Evolutionary conservation across 345 rosid genomes (phyloP).

Genomic region (Euphorbia tirucalli): DNA sequence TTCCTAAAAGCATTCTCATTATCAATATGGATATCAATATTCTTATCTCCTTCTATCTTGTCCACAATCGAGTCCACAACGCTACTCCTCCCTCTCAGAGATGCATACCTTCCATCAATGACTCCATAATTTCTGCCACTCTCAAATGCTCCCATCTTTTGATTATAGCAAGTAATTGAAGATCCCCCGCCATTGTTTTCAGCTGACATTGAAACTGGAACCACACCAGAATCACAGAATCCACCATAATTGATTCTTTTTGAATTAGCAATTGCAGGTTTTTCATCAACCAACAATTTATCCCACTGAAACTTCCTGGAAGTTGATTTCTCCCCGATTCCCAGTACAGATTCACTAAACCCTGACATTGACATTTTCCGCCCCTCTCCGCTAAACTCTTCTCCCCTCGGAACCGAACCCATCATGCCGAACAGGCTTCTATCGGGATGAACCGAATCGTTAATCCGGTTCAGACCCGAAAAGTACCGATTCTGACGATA

Average conservation of each 20-base stretch:
- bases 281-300: constrained; percentile 19
- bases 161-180: not conserved
- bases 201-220: not conserved
- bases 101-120: not conserved
- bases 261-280: constrained; percentile 6
- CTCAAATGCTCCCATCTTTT: not conserved
- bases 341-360: constrained; percentile 22
- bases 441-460: not conserved
- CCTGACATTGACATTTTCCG: constrained; percentile 19
- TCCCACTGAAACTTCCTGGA: constrained; percentile 41
- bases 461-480: not conserved
- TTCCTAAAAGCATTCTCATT: constrained; percentile 3
- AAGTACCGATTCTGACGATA: not conserved
- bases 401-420: constrained; percentile 3
- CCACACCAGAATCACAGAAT: constrained; percentile 4
- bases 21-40: not conserved
- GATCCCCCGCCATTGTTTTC: constrained; percentile 8
- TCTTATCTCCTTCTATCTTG: constrained; percentile 1
- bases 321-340: constrained; percentile 14
- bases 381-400: constrained; percentile 9
- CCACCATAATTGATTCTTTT: not conserved
- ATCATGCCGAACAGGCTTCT: not conserved
- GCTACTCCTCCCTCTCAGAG: constrained; percentile 9
- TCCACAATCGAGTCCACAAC: constrained; percentile 18
- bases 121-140: not conserved